Conservation (phyloP, 164 flowering plant species). For the Magnolia sinica region DNA sequence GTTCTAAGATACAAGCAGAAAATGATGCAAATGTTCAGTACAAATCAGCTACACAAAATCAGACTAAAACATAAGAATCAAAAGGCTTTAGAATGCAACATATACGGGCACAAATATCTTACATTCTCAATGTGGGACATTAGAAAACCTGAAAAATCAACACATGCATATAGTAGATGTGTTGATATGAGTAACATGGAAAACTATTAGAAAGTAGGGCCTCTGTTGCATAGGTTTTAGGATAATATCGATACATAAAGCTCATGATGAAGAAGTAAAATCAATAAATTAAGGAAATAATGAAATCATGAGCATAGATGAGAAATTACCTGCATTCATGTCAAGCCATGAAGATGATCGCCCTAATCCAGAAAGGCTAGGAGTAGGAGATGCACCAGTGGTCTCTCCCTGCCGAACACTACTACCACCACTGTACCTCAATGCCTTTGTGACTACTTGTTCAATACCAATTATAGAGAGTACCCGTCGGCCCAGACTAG, state of each 20-base stretch:
- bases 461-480: constrained; percentile 89
- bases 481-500: constrained; percentile 72
- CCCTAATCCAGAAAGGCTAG: constrained; percentile 66
- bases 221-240: no score
- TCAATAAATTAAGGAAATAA: neutral
- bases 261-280: no score
- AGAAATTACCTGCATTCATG: constrained; percentile 68
- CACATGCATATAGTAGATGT: neutral
- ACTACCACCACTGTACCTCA: constrained; percentile 32
- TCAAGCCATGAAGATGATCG: constrained; percentile 97
- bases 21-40: neutral
- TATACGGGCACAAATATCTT: no score
- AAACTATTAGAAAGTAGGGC: neutral
- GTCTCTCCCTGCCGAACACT: constrained; percentile 50
- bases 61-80: no score
- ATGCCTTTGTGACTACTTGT: constrained; percentile 70
- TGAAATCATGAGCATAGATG: neutral
- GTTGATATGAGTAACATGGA: neutral
- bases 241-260: no score
- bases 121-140: neutral
- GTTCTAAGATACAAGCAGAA: neutral
- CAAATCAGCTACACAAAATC: no score
- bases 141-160: neutral
- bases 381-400: constrained; percentile 27
- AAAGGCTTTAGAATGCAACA: no score